Conservation (phyloP, 1,284 basidiomycete species). For the Cutaneotrichosporon sp. region DNA sequence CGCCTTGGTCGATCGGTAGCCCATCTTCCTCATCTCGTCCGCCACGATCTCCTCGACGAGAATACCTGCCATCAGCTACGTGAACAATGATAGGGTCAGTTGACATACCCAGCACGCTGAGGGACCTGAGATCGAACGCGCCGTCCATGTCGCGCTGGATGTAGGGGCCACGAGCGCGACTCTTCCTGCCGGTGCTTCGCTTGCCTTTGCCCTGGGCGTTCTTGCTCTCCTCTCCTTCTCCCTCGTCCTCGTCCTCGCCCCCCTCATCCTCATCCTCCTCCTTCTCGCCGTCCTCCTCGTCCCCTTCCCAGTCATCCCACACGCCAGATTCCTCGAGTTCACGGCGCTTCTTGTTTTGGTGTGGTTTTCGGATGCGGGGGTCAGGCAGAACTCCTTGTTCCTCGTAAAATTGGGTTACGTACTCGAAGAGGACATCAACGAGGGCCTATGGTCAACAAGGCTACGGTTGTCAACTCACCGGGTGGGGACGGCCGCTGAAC, state of each 20-base stretch:
- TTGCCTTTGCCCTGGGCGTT: too few species aligned
- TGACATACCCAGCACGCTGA: too few species aligned
- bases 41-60: conserved; percentile 28
- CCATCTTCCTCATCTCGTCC: conserved; percentile 15
- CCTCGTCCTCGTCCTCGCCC: not conserved
- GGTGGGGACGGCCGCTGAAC: too few species aligned
- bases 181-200: too few species aligned
- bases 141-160: conserved; percentile 28
- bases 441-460: too few species aligned
- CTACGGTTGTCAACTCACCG: too few species aligned
- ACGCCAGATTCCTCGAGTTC: not conserved
- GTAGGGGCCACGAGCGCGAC: too few species aligned
- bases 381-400: not conserved
- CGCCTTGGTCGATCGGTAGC: conserved; percentile 6
- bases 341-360: not conserved
- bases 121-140: conserved; percentile 30
- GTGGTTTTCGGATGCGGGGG: not conserved
- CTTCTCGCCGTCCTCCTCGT: not conserved
- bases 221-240: not conserved
- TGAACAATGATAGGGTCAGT: too few species aligned
- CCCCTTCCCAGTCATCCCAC: not conserved
- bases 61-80: conserved; percentile 21
- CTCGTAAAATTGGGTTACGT: not conserved
- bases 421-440: not conserved
- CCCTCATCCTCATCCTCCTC: not conserved